Base-by-base conservation (phyloP, 1,284 basidiomycete genomes). In the Omphalotus olearius region DNA sequence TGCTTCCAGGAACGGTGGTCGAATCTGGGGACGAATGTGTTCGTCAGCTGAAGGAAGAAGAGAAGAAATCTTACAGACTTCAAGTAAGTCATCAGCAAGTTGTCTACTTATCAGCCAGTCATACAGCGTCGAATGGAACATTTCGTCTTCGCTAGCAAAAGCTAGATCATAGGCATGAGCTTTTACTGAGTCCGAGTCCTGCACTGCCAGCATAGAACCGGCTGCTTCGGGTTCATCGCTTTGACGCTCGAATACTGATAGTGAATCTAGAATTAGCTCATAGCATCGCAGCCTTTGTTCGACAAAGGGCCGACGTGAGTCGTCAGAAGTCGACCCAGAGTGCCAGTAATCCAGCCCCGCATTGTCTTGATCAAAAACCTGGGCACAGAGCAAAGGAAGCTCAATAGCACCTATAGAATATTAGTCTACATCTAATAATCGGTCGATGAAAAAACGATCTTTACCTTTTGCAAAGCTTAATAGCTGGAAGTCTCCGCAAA, bases 121-220 rank as follows among this genome's bases (percentile, higher is more conserved):
- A 66, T 99, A 99, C 56, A 99, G 68, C 43, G 86, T 87, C 37
- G 88, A 93, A 69, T 99, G 95, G 75, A 98, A 98, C 68, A 97
- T 83, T 60, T 93, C 86, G 66, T 99, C 96, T 47, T 88, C 79
- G 55, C 87, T 88, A 1, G 81, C 75, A 56, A 98, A 88, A 0
- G 93, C 92, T 52, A 93, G 74, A 39, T 88, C 83, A 63, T 91
- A 92, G 0, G 90, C 89, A 62, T 86, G 83, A 40, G 74, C 78
- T 45, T 85, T 78, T 14, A 88, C 79, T 20, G 78, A 74, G 57
- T 91, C 87, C 11, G 78, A 74, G 50, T 86, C 82, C 36, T 80
- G 80, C 26, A 69, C 54, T 45, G 62, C 51, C 33, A 58, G 56
- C 50, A 62, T 55, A 44, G 64, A 56, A 20, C 60, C 53, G 39